Percentiles rank a stretch among this genome's conserved stretches.
phyloP scores from a whole-genome alignment of 148 eudicot species.

The Tetragonia tetragonoides region DNA sequence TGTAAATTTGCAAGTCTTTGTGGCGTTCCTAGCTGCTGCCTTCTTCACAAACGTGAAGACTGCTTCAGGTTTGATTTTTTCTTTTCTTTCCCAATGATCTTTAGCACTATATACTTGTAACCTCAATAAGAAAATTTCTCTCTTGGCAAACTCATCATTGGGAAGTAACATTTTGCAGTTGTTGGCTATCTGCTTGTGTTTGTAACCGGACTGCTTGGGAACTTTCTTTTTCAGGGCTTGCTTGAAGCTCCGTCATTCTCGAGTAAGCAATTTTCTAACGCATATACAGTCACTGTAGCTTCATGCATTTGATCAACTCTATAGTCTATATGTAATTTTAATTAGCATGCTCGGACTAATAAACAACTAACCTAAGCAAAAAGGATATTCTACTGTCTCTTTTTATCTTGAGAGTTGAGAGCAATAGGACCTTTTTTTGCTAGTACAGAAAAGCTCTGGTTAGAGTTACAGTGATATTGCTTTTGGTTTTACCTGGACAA shows the following conservation, averaged over 20 bases:
- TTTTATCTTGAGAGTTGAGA: background rate
- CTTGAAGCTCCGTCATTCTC: conserved; percentile 62
- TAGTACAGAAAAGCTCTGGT: background rate
- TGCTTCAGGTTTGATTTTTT: conserved; percentile 59
- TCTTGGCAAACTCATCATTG: conserved; percentile 11
- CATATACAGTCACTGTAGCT: too few relatives aligned
- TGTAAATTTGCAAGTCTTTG: conserved; percentile 71
- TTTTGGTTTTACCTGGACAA: background rate
- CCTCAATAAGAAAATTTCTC: background rate
- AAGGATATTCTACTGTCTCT: too few relatives aligned
- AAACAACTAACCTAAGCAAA: too few relatives aligned
- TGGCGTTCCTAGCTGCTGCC: conserved; percentile 65
- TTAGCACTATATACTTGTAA: background rate
- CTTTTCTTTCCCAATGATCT: background rate
- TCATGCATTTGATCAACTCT: too few relatives aligned
- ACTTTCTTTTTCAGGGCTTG: conserved; percentile 58
- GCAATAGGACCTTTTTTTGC: background rate
- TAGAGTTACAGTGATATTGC: background rate
- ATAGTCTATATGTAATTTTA: too few relatives aligned
- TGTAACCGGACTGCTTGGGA: conserved; percentile 64
- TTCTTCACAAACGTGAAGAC: conserved; percentile 64
- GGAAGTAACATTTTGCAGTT: conserved; percentile 41
- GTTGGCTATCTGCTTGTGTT: conserved; percentile 64
- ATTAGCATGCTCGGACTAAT: background rate
- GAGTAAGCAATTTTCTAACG: conserved; percentile 37